Conservation (phyloP, 2,329 filamentous ascomycete species). For the Taxawa tesnikishii region DNA sequence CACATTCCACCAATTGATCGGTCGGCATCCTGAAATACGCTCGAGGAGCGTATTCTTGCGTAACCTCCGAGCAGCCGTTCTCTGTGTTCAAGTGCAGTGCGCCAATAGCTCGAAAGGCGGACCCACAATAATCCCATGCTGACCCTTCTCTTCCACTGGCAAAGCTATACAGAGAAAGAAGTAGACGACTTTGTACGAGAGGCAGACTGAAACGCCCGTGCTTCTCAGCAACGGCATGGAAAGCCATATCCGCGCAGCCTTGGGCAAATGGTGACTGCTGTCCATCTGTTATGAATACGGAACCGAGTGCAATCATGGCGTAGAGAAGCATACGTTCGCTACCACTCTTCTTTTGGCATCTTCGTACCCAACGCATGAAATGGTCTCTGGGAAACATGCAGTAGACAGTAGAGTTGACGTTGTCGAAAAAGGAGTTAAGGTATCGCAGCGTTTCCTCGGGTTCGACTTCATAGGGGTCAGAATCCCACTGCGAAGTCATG, state of each 20-base stretch:
- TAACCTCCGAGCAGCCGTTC: slow-evolving; percentile 22
- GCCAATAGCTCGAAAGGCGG: slow-evolving; percentile 47
- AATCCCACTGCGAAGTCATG: slow-evolving; percentile 28
- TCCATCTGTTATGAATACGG: slow-evolving; percentile 42
- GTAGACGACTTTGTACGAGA: slow-evolving; percentile 53
- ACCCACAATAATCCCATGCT: slow-evolving; percentile 52
- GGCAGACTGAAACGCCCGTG: slow-evolving; percentile 46
- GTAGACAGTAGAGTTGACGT: slow-evolving; percentile 42
- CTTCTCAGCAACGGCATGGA: slow-evolving; percentile 41
- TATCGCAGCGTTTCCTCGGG: slow-evolving; percentile 38
- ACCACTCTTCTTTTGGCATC: slow-evolving; percentile 19
- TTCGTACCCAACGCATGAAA: slow-evolving; percentile 46
- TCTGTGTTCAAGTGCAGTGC: slow-evolving; percentile 54
- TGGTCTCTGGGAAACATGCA: slow-evolving; percentile 42
- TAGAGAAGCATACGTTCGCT: slow-evolving; percentile 49
- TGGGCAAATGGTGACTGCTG: slow-evolving; percentile 24
- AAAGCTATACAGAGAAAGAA: slow-evolving; percentile 55
- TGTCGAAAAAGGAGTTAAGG: slow-evolving; percentile 44
- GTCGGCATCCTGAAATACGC: slow-evolving; percentile 13
- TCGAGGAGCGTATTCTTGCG: slow-evolving; percentile 8
- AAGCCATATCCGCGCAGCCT: slow-evolving; percentile 40
- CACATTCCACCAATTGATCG: slow-evolving; percentile 47
- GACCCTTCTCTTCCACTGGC: slow-evolving; percentile 46
- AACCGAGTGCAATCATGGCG: slow-evolving; percentile 45
- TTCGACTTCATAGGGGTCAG: slow-evolving; percentile 42